These are phyloP conservation scores for Phylloporus scabripes DNA, from an alignment of 768 basidiomycete species.

Conservation along the genomic window DNA sequence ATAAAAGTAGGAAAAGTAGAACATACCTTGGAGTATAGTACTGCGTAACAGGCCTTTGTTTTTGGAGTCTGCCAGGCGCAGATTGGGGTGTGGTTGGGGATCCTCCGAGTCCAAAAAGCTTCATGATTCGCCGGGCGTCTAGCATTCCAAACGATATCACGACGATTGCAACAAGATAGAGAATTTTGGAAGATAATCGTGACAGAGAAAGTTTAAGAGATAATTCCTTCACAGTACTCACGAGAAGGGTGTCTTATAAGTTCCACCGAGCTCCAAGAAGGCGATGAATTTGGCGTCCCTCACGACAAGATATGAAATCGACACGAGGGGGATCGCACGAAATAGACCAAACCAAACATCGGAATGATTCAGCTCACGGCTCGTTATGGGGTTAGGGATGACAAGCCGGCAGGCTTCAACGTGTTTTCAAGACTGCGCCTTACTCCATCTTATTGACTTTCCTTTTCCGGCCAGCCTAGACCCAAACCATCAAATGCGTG, in stretches of 20 bases:
- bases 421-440: constrained; percentile 22
- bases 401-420: constrained; percentile 16
- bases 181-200: constrained; percentile 24
- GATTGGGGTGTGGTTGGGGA: constrained; percentile 24
- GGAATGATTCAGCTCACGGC: constrained; percentile 7
- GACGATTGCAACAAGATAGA: constrained; percentile 16
- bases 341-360: constrained; percentile 1
- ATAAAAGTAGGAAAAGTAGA: not conserved
- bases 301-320: constrained; percentile 12
- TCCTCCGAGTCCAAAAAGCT: constrained; percentile 26
- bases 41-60: constrained; percentile 22
- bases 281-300: constrained; percentile 21
- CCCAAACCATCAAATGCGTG: constrained; percentile 9
- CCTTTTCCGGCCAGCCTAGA: constrained; percentile 22
- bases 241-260: constrained; percentile 16
- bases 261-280: constrained; percentile 12
- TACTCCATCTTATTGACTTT: constrained; percentile 21
- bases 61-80: constrained; percentile 12
- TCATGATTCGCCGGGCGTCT: constrained; percentile 31
- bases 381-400: constrained; percentile 5
- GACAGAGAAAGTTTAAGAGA: constrained; percentile 12
- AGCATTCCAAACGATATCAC: constrained; percentile 28
- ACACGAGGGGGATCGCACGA: constrained; percentile 19
- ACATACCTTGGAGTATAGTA: constrained; percentile 20
- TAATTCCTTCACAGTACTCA: constrained; percentile 11